These are phyloP conservation scores for Russula vinacea DNA, from an alignment of 768 basidiomycete species.

Conservation along the genomic window DNA sequence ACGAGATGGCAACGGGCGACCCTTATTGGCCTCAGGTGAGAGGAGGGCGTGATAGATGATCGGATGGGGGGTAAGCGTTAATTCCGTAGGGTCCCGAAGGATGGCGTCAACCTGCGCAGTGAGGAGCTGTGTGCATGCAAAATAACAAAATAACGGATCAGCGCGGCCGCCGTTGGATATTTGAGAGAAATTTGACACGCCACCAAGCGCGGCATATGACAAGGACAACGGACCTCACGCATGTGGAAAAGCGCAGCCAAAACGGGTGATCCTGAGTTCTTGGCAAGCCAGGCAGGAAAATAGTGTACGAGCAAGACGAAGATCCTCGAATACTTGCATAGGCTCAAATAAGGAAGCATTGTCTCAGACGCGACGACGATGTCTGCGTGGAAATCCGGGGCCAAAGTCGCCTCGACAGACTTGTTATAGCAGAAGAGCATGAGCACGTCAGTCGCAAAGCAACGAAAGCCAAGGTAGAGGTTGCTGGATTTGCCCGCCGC, in stretches of 20 bases:
- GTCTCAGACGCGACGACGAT: constrained; percentile 31
- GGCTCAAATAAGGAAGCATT: constrained; percentile 9
- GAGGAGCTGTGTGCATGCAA: constrained; percentile 15
- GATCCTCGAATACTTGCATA: constrained; percentile 14
- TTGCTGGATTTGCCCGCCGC: constrained; percentile 36
- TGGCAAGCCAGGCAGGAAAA: constrained; percentile 13
- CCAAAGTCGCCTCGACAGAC: constrained; percentile 35
- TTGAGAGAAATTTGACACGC: neutral
- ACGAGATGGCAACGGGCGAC: constrained; percentile 35
- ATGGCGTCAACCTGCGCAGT: constrained; percentile 30
- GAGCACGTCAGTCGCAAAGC: constrained; percentile 42
- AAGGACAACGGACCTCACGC: constrained; percentile 21
- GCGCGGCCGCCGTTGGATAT: constrained; percentile 4
- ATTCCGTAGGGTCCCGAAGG: constrained; percentile 31
- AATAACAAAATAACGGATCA: constrained; percentile 1
- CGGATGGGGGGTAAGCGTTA: constrained; percentile 37
- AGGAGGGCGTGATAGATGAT: constrained; percentile 41
- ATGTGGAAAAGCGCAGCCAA: constrained; percentile 6
- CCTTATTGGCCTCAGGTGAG: constrained; percentile 28
- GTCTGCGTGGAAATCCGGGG: constrained; percentile 38
- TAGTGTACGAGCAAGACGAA: constrained; percentile 5
- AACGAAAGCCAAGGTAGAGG: constrained; percentile 42
- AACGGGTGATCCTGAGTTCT: constrained; percentile 12
- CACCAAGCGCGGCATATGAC: constrained; percentile 11
- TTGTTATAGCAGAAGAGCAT: constrained; percentile 41